Evolutionary conservation across 768 basidiomycete genomes (phyloP).

Genomic region (Xerocomus brunneocitrinus): DNA sequence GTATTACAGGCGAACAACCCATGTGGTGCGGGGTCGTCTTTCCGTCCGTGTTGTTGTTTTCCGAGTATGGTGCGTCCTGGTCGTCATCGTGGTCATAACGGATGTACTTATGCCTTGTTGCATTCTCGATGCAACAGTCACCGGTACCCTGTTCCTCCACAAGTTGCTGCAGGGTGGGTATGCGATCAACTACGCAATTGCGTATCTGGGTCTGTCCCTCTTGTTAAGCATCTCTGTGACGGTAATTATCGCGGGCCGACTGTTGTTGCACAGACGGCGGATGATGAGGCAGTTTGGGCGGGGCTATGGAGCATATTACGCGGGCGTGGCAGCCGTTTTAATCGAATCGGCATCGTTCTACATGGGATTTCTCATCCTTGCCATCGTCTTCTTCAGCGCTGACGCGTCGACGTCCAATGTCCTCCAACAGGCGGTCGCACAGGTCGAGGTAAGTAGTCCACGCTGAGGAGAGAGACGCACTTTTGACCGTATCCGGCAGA

Average conservation of each 20-base stretch:
- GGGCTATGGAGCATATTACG: slow-evolving; percentile 11
- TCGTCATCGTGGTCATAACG: neutral
- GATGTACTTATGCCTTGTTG: neutral
- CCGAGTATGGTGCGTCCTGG: slow-evolving; percentile 11
- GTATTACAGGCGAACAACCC: slow-evolving; percentile 5
- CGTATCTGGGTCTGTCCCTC: slow-evolving; percentile 11
- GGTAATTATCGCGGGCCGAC: slow-evolving; percentile 13
- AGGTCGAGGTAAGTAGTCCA: slow-evolving; percentile 12
- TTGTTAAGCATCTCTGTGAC: slow-evolving; percentile 15
- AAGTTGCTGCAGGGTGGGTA: neutral
- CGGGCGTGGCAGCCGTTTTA: slow-evolving; percentile 8
- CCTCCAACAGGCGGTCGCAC: slow-evolving; percentile 18
- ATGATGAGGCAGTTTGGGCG: slow-evolving; percentile 10
- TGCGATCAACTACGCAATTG: neutral
- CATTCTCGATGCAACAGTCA: neutral
- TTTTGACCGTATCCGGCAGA: slow-evolving; percentile 1
- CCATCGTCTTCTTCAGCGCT: slow-evolving; percentile 9
- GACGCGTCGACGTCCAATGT: neutral
- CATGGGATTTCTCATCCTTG: slow-evolving; percentile 10
- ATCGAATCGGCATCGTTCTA: slow-evolving; percentile 21
- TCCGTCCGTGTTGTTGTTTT: slow-evolving; percentile 3
- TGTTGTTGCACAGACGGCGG: slow-evolving; percentile 12
- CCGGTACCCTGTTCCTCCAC: slow-evolving; percentile 4
- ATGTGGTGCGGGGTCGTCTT: slow-evolving; percentile 9
- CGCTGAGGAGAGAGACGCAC: neutral